A percentile compares a stretch with the other conserved stretches of the same genome.
These are phyloP conservation scores for Amaranthus tricolor DNA, from an alignment of 179 eudicot genomes.

Conservation along the genomic window DNA sequence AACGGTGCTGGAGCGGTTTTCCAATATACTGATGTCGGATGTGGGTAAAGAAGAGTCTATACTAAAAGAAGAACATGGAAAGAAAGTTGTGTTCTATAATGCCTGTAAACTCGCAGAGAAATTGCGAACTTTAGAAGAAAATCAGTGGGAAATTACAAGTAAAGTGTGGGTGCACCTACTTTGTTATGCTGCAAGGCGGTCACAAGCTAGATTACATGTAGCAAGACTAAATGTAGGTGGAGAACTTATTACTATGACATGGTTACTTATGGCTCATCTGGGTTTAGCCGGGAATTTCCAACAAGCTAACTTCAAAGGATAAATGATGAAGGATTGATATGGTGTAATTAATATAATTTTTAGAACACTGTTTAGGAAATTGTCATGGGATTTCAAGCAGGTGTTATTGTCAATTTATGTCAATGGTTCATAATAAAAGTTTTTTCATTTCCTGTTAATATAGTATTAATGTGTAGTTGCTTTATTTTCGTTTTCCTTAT, in stretches of 20 bases:
- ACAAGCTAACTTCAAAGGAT: background rate
- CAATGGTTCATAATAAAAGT: too few relatives aligned
- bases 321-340: too few relatives aligned
- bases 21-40: background rate
- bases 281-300: slow-evolving; percentile 9
- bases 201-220: background rate
- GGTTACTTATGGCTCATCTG: slow-evolving; percentile 12
- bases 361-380: too few relatives aligned
- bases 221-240: slow-evolving; percentile 6
- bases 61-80: background rate
- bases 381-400: too few relatives aligned
- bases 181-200: slow-evolving; percentile 6
- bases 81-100: slow-evolving; percentile 13
- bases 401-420: too few relatives aligned
- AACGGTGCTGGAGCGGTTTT: background rate
- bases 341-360: too few relatives aligned
- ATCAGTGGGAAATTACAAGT: slow-evolving; percentile 8
- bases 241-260: slow-evolving; percentile 1
- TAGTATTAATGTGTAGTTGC: too few relatives aligned
- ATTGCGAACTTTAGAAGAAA: background rate
- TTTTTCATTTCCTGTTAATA: too few relatives aligned
- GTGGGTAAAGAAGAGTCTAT: background rate
- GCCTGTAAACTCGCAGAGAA: slow-evolving; percentile 10
- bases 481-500: too few relatives aligned
- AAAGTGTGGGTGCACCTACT: slow-evolving; percentile 14